These are phyloP conservation scores for Closterium sp. DNA, from an alignment of 139 green algal species.

Conservation along the genomic window DNA sequence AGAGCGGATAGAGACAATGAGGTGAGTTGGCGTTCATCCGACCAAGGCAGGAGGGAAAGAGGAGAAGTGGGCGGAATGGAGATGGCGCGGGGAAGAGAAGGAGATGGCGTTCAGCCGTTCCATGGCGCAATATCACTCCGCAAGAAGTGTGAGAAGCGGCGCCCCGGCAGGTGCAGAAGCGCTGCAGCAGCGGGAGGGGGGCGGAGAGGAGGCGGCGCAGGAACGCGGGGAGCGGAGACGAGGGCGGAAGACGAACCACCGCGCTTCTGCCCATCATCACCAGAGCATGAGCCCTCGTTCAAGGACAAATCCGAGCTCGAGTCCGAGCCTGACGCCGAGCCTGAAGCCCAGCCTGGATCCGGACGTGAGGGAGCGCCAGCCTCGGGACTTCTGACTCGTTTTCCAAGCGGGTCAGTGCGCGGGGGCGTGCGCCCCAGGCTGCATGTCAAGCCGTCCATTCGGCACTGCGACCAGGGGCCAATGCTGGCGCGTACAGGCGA, in stretches of 20 bases:
- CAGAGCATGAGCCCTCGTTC: neutral
- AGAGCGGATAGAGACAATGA: neutral
- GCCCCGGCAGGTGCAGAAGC: too few relatives aligned
- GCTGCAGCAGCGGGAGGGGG: too few relatives aligned
- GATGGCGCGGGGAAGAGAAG: neutral
- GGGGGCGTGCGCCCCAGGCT: too few relatives aligned
- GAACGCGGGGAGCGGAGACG: neutral
- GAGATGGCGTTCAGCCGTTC: too few relatives aligned
- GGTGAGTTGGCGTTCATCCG: neutral
- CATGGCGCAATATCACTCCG: neutral
- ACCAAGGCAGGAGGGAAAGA: too few relatives aligned
- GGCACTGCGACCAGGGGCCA: too few relatives aligned
- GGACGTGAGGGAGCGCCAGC: neutral
- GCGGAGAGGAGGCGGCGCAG: too few relatives aligned
- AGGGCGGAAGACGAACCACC: neutral
- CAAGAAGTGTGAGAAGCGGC: neutral
- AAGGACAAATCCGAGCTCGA: neutral
- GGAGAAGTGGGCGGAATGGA: too few relatives aligned
- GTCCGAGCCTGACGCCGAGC: neutral
- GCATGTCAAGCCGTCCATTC: too few relatives aligned
- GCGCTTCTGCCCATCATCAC: neutral
- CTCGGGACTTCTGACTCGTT: neutral
- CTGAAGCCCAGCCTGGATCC: neutral
- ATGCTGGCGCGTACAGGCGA: neutral
- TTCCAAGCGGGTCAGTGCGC: neutral